Base-by-base conservation (phyloP, 352 stramenopile species). In the Globisporangium carolinianum region DNA sequence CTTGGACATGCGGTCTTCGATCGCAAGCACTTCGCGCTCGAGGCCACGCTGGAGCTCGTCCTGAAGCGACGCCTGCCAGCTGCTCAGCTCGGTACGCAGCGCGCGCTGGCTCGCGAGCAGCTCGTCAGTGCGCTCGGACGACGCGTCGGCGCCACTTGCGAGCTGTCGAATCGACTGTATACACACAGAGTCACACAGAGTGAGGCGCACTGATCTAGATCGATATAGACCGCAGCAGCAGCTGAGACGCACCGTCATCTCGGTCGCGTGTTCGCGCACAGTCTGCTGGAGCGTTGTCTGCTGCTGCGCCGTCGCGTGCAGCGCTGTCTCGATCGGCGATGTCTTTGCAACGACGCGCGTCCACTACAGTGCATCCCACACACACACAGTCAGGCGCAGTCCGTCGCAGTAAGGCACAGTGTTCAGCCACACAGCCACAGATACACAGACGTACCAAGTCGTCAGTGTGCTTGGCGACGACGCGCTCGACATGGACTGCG, bases 401-500 rank as follows among this genome's bases (percentile, higher is more conserved):
- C n/a, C 45, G 38, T n/a, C 37, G 6, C 18, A 65, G 46, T 10
- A 12, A 49, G 15, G 18, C 5, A 45, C 12, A 53, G 15, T 7
- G 5, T 5, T 6, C 32, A 37, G 24, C 32, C 39, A 41, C 36
- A 41, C 2, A 51, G 14, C 24, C 35, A 50, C 8, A 42, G 4
- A 43, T 35, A 32, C 15, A 7, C 15, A 58, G 36, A 64, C 73
- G 6, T 54, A 91, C 81, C 72, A 89, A 47, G 50, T 75, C 71
- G n/a, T 89, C 73, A 2, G 76, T 80, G 53, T 85, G 70, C 57
- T 86, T 84, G 51, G 66, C 60, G 17, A 91, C 67, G 53, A 86
- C 61, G 51, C 78, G 78, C 49, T 91, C 76, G 55, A 91, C 83
- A 57, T 91, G 77, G 6, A 86, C 73, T 17, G 73, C 78, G 32